Evolutionary conservation across 352 stramenopile species (phyloP), one percentile per base, ranked within the genome.

Genomic region (Phytophthora niederhauseri): DNA sequence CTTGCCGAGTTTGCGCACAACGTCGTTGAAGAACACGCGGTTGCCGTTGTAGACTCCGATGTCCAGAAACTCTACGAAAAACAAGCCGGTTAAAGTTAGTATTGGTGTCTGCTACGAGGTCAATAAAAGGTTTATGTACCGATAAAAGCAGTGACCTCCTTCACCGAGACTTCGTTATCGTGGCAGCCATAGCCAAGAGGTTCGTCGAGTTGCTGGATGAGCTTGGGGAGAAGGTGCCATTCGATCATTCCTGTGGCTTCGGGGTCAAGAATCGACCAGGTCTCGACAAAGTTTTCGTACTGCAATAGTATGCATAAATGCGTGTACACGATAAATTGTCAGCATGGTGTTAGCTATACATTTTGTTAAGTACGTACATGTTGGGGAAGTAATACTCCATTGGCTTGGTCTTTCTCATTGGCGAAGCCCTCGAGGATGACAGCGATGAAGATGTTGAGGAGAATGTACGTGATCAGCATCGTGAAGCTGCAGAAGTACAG

Each of bases 391-490:
- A 85, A 59, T 20, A 85, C 75, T 28, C 77, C 67, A 48, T 60
- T 73, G 8, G 91, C 82, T 22, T 87, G 79, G 55, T 95, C 88
- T 58, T 84, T 86, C 57, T 84, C 85, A 57, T 85, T 83, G 34
- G 91, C 76, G 68, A 97, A 97, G 14, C 82, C 86, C 52, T 96
- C 85, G 20, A 97, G 78, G 31, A 97, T 91, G 55, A 96, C 82
- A 54, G 81, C 89, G 52, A 97, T 91, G 70, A 97, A 96, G 61
- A 97, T 84, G 70, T 97, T 96, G 56, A 97, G 69, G 43, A 96
- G 71, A 30, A 97, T 70, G 61, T 90, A 96, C 2, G 80, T 91
- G 34, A 97, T 84, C 17, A 94, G 71, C 67, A 97, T 62, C 2
- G 81, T 94, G 68, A 98, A 80, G 8, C 76, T 92, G 68, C 92